Percentiles rank a stretch among this genome's conserved stretches.
Evolutionary conservation across 768 basidiomycete genomes (phyloP).

Genomic region (Hericium rajendrae): DNA sequence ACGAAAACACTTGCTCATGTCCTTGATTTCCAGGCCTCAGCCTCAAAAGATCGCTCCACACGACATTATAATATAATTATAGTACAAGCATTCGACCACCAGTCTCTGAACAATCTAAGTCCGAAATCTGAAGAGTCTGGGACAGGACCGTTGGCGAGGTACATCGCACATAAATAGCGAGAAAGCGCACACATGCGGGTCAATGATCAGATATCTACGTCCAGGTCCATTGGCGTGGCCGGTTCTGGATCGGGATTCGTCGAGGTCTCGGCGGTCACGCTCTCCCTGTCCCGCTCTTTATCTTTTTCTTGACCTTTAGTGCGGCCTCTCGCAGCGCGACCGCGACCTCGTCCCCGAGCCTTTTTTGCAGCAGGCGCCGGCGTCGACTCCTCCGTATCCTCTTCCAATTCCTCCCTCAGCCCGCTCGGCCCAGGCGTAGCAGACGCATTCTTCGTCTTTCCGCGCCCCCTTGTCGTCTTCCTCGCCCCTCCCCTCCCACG

Average conservation of each 20-base stretch:
- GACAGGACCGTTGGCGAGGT: too few species aligned
- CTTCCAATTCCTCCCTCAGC: constrained; percentile 19
- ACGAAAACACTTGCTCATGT: too few species aligned
- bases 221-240: constrained; percentile 28
- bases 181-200: too few species aligned
- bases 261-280: neutral
- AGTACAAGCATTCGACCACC: too few species aligned
- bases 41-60: too few species aligned
- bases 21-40: too few species aligned
- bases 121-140: too few species aligned
- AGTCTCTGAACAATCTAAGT: too few species aligned
- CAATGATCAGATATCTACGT: constrained; percentile 21
- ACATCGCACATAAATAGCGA: too few species aligned
- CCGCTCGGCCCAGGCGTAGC: neutral
- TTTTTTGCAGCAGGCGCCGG: neutral
- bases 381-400: constrained; percentile 13
- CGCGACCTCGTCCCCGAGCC: constrained; percentile 3
- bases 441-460: constrained; percentile 18
- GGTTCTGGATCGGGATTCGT: constrained; percentile 26
- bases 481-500: constrained; percentile 18
- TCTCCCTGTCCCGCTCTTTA: constrained; percentile 8
- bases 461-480: constrained; percentile 23
- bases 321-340: neutral
- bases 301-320: constrained; percentile 3
- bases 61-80: too few species aligned